Evolutionary conservation across 305 asterid species (phyloP), one percentile per base, ranked within the genome.

Genomic region (Solanum hybrid): DNA sequence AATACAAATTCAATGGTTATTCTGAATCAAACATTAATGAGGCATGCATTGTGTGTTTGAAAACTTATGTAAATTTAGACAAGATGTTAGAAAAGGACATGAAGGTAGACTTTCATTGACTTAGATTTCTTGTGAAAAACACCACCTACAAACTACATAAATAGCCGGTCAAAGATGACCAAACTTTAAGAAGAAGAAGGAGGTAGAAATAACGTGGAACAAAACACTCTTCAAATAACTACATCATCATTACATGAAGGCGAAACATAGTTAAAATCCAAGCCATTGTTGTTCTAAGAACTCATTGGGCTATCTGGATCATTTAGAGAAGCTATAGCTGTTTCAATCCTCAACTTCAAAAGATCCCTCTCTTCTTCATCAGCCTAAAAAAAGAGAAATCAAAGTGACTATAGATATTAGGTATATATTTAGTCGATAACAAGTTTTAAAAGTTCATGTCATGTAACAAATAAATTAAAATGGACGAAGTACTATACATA

Each of bases 281-380:
- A 81, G 71, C 10, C 2, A 84, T 84, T 31, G 31, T 17, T 84
- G 42, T 84, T 88, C 71, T 82, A 91, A 89, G 72, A 31, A 93
- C 96, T 93, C 92, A 91, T 91, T 5, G 97, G 96, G 85, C 96
- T 95, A 79, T 92, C 92, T 26, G 93, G 93, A 87, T 90, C 90
- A 85, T 92, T 94, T 37, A 90, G 73, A 86, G 96, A 93, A 51
- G 95, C 94, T 71, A 96, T 94, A 80, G 98, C 98, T 2, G 94
- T 90, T 92, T 96, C 95, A 24, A 96, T 95, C 91, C 94, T 94
- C 77, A 56, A 76, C 91, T 93, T 93, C 64, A 96, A 81, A 11
- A 88, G 75, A 22, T 93, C 95, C 31, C 78, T 94, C 81, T 95
- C 98, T 87, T 93, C 94, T 56, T 94, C 98, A 10, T 92, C 95